phyloP scores from a whole-genome alignment of 805 yeast genomes.

The Wickerhamiella azyma region DNA sequence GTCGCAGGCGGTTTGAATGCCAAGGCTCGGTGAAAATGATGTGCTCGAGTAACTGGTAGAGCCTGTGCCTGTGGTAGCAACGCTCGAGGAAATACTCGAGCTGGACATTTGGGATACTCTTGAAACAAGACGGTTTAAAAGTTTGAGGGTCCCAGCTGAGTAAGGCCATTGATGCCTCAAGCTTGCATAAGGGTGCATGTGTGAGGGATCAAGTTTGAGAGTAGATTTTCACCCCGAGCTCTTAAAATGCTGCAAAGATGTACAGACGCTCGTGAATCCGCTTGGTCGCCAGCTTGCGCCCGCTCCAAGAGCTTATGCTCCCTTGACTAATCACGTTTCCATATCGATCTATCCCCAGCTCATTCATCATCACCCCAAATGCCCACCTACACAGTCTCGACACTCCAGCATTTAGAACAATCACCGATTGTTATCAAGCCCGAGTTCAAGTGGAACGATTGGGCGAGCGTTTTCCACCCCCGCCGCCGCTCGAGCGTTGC shows the following conservation, averaged over 20 bases:
- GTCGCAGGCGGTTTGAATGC: neutral
- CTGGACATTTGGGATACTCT: neutral
- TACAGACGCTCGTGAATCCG: too few relatives aligned
- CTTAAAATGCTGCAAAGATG: too few relatives aligned
- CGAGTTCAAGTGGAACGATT: slow-evolving; percentile 20
- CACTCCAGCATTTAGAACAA: slow-evolving; percentile 18
- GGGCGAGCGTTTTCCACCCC: slow-evolving; percentile 13
- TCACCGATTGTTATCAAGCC: slow-evolving; percentile 22
- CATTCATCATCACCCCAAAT: slow-evolving; percentile 9
- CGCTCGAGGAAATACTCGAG: neutral
- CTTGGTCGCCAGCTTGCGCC: too few relatives aligned
- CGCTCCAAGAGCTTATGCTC: too few relatives aligned
- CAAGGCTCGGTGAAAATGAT: neutral
- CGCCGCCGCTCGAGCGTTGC: slow-evolving; percentile 6
- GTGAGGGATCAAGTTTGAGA: too few relatives aligned
- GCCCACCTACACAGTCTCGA: slow-evolving; percentile 22
- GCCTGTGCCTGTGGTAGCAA: too few relatives aligned
- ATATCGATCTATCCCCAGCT: too few relatives aligned
- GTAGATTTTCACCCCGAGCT: too few relatives aligned
- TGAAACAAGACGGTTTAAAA: neutral
- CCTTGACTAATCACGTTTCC: too few relatives aligned
- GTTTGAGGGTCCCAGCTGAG: neutral
- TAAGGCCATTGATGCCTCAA: too few relatives aligned
- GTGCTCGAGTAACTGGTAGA: too few relatives aligned
- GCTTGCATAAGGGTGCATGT: too few relatives aligned